Base-by-base conservation (phyloP, 768 basidiomycete species). In the Kwoniella sp. region DNA sequence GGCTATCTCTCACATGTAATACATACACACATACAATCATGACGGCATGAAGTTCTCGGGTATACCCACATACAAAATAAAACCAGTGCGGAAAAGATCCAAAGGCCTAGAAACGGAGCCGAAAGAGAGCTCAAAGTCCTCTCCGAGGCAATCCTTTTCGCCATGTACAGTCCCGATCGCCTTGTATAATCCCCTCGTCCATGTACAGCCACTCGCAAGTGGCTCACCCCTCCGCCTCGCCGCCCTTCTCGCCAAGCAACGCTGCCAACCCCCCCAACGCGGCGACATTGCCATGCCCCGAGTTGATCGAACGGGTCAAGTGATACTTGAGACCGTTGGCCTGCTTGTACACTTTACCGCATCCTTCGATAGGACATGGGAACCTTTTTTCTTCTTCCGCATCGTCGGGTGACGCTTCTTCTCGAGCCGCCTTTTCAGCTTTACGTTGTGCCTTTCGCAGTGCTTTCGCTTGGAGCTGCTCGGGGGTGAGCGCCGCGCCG, bases 261-360 rank as follows among this genome's bases (percentile, higher is more conserved):
- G 60, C 65, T 17, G 55, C 63, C 30, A 72, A 37, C 26, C 70
- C 70, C 1, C 74, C 74, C 63, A 78, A 61, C 25, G 73, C 70
- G 15, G 77, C 71, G 15, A 78, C 65, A 66, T 76, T 74, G 7
- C 77, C 79, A 61, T 80, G 79, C 22, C 73, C 72, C 19, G 71
- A 73, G 56, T 80, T 80, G 57, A 80, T 78, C 19, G 72, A 74
- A 19, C 74, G 68, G 4, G 76, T 79, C 47, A 80, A 55, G 59
- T 80, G 79, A 59, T 80, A 80, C 48, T 78, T 78, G 33, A 80
- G 60, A 13, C 79, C 79, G 59, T 80, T 80, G 21, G 79, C 77
- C 63, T 80, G 79, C 60, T 78, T 78, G 58, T 80, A 80, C 48
- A 69, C 68, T 52, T 80, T 80, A 33, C 76, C 77, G 46, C 79